Evolutionary conservation across 2,329 filamentous ascomycete genomes (phyloP).

Genomic region (Ceratocystis lukuohia): DNA sequence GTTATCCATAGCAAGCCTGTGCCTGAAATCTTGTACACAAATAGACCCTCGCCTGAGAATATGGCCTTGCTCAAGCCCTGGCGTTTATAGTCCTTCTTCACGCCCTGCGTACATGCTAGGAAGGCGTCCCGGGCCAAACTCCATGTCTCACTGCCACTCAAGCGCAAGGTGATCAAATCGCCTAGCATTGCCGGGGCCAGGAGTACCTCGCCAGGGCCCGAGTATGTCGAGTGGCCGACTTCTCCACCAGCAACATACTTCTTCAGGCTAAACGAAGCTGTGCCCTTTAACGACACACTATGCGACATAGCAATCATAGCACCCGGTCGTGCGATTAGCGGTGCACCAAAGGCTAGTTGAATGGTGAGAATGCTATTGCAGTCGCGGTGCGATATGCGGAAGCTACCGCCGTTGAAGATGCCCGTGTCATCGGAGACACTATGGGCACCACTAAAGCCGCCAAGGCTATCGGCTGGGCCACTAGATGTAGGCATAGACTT

Average conservation of each 20-base stretch:
- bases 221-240: conserved; percentile 64
- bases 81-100: conserved; percentile 74
- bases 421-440: conserved; percentile 69
- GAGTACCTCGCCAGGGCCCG: conserved; percentile 80
- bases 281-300: conserved; percentile 69
- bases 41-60: conserved; percentile 86
- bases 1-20: conserved; percentile 76
- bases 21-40: conserved; percentile 75
- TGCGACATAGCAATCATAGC: conserved; percentile 93
- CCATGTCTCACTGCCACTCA: conserved; percentile 65
- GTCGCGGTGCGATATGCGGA: conserved; percentile 82
- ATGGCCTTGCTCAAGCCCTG: conserved; percentile 81
- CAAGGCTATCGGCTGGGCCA: conserved; percentile 27
- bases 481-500: not conserved
- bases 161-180: conserved; percentile 68
- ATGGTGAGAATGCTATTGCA: conserved; percentile 80
- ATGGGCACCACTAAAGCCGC: conserved; percentile 26
- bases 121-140: conserved; percentile 77
- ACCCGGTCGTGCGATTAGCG: conserved; percentile 67
- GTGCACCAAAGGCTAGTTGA: conserved; percentile 80
- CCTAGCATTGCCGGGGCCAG: conserved; percentile 69
- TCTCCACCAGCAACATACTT: conserved; percentile 78
- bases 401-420: conserved; percentile 94
- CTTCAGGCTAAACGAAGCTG: conserved; percentile 75
- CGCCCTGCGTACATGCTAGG: conserved; percentile 71